Conservation (phyloP, 1,284 basidiomycete species). For the Trichosporon sp. region DNA sequence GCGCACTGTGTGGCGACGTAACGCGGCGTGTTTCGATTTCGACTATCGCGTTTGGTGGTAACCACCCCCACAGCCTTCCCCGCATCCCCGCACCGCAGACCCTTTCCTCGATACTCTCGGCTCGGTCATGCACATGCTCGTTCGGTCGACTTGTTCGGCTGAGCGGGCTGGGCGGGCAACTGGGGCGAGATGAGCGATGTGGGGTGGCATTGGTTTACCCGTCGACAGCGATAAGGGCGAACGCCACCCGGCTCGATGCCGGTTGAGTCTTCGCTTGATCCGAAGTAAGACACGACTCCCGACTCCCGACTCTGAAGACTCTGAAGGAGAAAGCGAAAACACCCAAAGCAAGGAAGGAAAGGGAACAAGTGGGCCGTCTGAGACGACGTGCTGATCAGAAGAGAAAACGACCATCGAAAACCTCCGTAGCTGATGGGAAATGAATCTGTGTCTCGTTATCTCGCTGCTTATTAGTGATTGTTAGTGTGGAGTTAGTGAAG, state of each 20-base stretch:
- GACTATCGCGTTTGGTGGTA: not conserved
- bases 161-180: not conserved
- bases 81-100: too few species aligned
- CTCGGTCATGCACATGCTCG: too few species aligned
- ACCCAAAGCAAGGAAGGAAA: not conserved
- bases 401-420: too few species aligned
- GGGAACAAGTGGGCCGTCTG: not conserved
- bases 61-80: not conserved
- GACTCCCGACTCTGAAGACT: too few species aligned
- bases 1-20: not conserved
- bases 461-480: not conserved
- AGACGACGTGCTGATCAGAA: not conserved
- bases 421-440: not conserved
- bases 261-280: not conserved
- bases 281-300: not conserved
- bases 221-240: not conserved
- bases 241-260: not conserved
- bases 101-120: too few species aligned
- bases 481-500: too few species aligned
- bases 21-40: not conserved
- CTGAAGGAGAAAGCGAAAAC: not conserved
- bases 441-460: not conserved
- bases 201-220: slow-evolving; percentile 1
- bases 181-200: too few species aligned
- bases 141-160: not conserved